phyloP scores from a whole-genome alignment of 192 early-diverging fungal genomes.

The Coemansia sp. region DNA sequence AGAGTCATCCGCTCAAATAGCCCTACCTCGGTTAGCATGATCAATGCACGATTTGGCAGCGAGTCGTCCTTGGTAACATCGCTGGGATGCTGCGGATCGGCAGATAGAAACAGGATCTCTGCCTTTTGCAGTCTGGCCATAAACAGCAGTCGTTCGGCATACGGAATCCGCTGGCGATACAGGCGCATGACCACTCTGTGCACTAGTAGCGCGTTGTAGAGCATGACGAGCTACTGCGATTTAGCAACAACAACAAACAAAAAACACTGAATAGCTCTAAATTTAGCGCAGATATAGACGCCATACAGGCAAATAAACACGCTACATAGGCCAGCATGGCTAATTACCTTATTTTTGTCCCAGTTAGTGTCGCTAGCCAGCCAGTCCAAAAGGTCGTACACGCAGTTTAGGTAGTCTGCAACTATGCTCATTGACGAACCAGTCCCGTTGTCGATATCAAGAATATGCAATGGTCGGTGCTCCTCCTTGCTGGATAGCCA shows the following conservation, averaged over 20 bases:
- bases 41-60: conserved; percentile 35
- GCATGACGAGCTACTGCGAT: conserved; percentile 23
- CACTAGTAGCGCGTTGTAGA: conserved; percentile 43
- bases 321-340: not conserved
- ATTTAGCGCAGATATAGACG: no score
- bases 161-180: conserved; percentile 23
- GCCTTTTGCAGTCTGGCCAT: conserved; percentile 29
- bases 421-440: conserved; percentile 1
- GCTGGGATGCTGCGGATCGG: not conserved
- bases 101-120: conserved; percentile 18
- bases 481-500: conserved; percentile 46
- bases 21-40: conserved; percentile 39
- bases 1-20: not conserved
- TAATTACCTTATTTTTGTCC: conserved; percentile 38
- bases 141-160: not conserved
- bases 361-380: conserved; percentile 30
- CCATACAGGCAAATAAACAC: not conserved
- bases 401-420: conserved; percentile 20
- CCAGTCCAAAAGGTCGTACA: conserved; percentile 28
- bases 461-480: conserved; percentile 37
- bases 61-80: conserved; percentile 27
- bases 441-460: not conserved
- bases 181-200: conserved; percentile 29
- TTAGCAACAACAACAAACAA: no score
- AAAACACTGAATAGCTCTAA: no score